A percentile compares a stretch with the other conserved stretches of the same genome.
Evolutionary conservation across 2,329 filamentous ascomycete genomes (phyloP).

Genomic region (Botrytis aclada): DNA sequence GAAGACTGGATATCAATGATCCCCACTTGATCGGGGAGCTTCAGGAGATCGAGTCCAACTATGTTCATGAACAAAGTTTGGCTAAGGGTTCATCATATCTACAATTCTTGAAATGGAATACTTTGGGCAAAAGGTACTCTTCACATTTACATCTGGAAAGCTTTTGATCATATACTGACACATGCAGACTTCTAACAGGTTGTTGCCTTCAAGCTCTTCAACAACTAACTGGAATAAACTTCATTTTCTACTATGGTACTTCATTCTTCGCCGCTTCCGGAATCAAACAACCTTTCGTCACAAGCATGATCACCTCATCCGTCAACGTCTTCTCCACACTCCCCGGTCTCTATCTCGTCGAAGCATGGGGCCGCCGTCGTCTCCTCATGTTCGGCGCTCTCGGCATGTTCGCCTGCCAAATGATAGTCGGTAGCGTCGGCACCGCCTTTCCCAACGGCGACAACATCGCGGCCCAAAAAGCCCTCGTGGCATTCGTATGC

Average conservation of each 20-base stretch:
- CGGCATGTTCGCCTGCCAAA: conserved; percentile 83
- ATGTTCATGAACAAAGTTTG: conserved; percentile 5
- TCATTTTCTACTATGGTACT: conserved; percentile 88
- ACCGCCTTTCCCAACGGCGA: conserved; percentile 38
- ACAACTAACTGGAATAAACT: conserved; percentile 74
- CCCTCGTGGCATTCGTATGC: conserved; percentile 59
- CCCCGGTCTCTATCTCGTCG: conserved; percentile 77
- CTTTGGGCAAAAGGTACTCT: conserved; percentile 10
- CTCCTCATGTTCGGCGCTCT: conserved; percentile 75
- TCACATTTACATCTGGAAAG: too few relatives aligned
- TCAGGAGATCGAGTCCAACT: conserved; percentile 12
- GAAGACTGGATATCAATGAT: conserved; percentile 51
- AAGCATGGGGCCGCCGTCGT: conserved; percentile 74
- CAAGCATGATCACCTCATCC: conserved; percentile 69
- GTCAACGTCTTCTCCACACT: conserved; percentile 86
- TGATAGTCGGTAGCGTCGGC: conserved; percentile 69
- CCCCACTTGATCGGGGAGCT: conserved; percentile 1
- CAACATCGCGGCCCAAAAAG: conserved; percentile 50
- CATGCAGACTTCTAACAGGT: conserved; percentile 5
- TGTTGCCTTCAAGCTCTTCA: conserved; percentile 15
- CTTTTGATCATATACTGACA: background rate
- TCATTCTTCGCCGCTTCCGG: conserved; percentile 81
- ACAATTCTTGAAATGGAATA: conserved; percentile 17
- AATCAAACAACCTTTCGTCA: conserved; percentile 66
- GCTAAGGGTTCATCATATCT: conserved; percentile 11